Evolutionary conservation across 805 yeast species (phyloP).

Genomic region (Pichia heedii): DNA sequence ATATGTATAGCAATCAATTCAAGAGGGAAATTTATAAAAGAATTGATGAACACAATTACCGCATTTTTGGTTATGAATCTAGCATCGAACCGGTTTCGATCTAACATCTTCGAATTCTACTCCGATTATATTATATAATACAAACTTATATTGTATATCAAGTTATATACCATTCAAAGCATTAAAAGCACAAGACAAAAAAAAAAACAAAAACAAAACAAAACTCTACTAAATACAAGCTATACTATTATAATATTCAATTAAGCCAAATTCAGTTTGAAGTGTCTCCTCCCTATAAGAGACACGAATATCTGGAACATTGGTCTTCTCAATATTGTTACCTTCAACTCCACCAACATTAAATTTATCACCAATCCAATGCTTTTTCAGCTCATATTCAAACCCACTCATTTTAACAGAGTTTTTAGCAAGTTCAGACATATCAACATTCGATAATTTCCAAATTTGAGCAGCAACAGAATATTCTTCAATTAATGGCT

Average conservation of each 20-base stretch:
- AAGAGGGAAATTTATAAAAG: conserved; percentile 15
- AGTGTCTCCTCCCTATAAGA: conserved; percentile 79
- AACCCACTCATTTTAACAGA: conserved; percentile 93
- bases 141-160: no score
- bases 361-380: conserved; percentile 80
- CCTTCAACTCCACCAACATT: conserved; percentile 58
- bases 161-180: background rate
- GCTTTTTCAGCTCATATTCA: conserved; percentile 76
- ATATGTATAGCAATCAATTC: conserved; percentile 19
- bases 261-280: conserved; percentile 58
- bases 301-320: conserved; percentile 85
- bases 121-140: no score
- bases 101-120: no score
- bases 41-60: conserved; percentile 22
- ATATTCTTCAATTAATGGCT: conserved; percentile 94
- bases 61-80: conserved; percentile 17
- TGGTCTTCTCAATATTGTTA: conserved; percentile 86
- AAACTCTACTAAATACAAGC: background rate
- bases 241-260: conserved; percentile 39
- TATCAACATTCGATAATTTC: conserved; percentile 87
- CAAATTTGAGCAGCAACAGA: conserved; percentile 98
- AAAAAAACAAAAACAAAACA: background rate
- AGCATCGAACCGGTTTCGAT: background rate
- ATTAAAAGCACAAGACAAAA: background rate
- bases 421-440: conserved; percentile 93